Evolutionary conservation across 768 basidiomycete species (phyloP).

Genomic region (Termitomyces sp.): DNA sequence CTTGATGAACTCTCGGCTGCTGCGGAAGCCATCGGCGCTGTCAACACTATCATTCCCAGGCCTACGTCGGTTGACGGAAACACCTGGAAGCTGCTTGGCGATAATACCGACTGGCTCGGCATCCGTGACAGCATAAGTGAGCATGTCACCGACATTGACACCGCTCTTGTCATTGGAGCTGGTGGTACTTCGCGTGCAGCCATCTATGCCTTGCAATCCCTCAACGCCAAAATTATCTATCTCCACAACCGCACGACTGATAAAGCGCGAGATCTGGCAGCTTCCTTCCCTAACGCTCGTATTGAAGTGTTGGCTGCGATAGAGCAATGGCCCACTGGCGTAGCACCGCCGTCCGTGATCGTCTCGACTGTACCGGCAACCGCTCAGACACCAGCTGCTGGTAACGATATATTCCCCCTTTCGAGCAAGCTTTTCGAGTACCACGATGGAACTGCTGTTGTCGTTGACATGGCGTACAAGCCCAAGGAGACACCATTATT

Average conservation of each 20-base stretch:
- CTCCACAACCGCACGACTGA: constrained; percentile 79
- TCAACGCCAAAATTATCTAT: constrained; percentile 70
- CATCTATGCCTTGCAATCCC: constrained; percentile 74
- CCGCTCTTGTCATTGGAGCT: constrained; percentile 86
- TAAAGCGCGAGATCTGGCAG: constrained; percentile 67
- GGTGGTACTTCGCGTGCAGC: constrained; percentile 95
- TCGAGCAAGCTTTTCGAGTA: constrained; percentile 53
- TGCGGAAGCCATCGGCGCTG: constrained; percentile 85
- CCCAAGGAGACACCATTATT: constrained; percentile 83
- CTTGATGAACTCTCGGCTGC: constrained; percentile 77
- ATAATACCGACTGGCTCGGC: constrained; percentile 96
- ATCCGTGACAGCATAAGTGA: constrained; percentile 56
- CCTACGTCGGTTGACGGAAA: constrained; percentile 31
- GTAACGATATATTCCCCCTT: constrained; percentile 38
- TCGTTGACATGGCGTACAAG: constrained; percentile 94
- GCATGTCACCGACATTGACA: constrained; percentile 34
- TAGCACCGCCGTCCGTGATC: constrained; percentile 61
- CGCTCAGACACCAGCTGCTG: constrained; percentile 36
- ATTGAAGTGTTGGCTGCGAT: constrained; percentile 59
- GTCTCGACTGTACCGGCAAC: constrained; percentile 85
- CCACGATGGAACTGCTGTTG: constrained; percentile 46
- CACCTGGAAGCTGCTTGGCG: constrained; percentile 61
- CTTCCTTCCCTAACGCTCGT: constrained; percentile 59
- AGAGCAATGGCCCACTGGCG: constrained; percentile 40
- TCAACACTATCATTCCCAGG: constrained; percentile 83